Evolutionary conservation across 768 basidiomycete genomes (phyloP), one percentile per base, ranked within the genome.

Genomic region (Pleurotus djamor): DNA sequence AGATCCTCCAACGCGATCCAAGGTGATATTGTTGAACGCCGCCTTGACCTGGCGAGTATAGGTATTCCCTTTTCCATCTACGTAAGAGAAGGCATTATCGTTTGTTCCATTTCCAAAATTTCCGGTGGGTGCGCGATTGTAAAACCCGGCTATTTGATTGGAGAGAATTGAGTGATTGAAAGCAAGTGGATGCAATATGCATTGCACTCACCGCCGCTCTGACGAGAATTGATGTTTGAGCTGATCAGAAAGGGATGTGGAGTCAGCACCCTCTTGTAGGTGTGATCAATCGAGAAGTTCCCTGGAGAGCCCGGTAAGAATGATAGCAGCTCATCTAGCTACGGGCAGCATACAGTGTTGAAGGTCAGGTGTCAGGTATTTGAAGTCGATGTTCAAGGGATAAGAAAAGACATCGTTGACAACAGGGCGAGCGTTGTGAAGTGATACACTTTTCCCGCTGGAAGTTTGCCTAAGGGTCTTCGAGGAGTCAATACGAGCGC

Each of bases 61-160:
- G 0, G 88, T 88, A 69, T 91, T 86, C 52, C 84, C 86, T 4
- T 71, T 69, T 49, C 65, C 63, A 67, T 92, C 88, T 12, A 68
- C 62, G 67, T 91, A 93, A 34, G 69, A 70, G 71, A 92, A 86
- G 0, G 78, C 80, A 68, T 91, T 91, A 71, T 80, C 83, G 71
- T 76, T 89, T 4, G 86, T 88, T 32, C 89, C 89, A 57, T 89
- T 89, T 1, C 86, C 88, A 6, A 70, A 70, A 66, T 84, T 86
- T 12, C 84, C 83, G 1, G 71, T 69, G 35, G 76, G 66, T 0
- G 73, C 68, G 1, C 73, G 64, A 9, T 72, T 69, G 69, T 85
- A 83, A 70, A 80, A 83, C 13, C 83, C 86, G 50, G 70, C 86
- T 83, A 59, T 4, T 38, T 17, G 34, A 34, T 34, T 48, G 10